phyloP scores from a whole-genome alignment of 768 basidiomycete species.

The Cantharellus cinnabarinus region DNA sequence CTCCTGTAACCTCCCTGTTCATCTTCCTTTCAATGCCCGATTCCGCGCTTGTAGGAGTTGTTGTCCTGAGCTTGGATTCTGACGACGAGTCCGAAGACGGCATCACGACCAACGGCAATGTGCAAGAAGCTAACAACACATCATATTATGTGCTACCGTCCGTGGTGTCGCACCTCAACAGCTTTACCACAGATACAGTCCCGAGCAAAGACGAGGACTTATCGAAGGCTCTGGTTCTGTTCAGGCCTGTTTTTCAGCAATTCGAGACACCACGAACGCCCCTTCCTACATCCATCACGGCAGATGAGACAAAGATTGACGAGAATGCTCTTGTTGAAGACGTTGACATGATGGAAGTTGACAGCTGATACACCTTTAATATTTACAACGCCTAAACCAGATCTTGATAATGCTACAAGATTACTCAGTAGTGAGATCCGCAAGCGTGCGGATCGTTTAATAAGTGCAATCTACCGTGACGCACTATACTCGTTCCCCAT shows the following conservation, averaged over 20 bases:
- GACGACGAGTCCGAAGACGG: constrained; percentile 18
- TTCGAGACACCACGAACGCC: too few species aligned
- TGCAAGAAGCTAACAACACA: neutral
- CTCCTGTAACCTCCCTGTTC: neutral
- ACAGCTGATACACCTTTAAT: too few species aligned
- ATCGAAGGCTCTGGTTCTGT: neutral
- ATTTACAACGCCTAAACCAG: too few species aligned
- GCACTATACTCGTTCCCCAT: too few species aligned
- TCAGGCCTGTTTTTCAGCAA: neutral
- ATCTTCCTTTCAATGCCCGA: neutral
- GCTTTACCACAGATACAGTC: neutral
- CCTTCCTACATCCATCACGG: too few species aligned
- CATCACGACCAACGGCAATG: neutral
- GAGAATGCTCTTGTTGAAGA: too few species aligned
- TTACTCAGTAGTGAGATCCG: too few species aligned
- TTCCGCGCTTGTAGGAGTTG: constrained; percentile 28
- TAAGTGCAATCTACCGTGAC: too few species aligned
- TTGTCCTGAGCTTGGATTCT: constrained; percentile 40
- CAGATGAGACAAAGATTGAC: too few species aligned
- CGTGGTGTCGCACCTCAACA: neutral
- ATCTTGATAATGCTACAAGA: too few species aligned
- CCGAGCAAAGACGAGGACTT: neutral
- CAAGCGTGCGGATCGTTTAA: too few species aligned
- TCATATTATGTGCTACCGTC: neutral
- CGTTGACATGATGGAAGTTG: too few species aligned